Evolutionary conservation across 1,284 basidiomycete genomes (phyloP).

Genomic region (Heimioporus punctisporus): DNA sequence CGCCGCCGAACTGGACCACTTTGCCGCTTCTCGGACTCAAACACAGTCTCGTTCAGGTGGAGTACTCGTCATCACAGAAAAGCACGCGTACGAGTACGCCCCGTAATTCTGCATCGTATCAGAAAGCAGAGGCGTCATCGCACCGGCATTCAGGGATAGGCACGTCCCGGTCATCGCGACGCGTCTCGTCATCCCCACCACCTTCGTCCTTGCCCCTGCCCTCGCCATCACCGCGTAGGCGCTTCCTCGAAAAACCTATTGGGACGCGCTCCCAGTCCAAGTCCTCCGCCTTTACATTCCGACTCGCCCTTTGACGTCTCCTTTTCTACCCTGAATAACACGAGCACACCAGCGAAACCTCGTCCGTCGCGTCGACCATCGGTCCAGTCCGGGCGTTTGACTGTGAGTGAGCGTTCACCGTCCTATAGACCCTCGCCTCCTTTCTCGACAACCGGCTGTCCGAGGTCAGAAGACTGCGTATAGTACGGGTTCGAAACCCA

Average conservation of each 20-base stretch:
- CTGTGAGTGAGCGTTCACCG: background rate
- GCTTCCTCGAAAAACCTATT: background rate
- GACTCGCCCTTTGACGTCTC: conserved; percentile 27
- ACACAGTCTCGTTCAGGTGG: background rate
- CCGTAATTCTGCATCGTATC: background rate
- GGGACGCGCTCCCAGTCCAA: too few relatives aligned
- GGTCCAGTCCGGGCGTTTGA: background rate
- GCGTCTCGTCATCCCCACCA: background rate
- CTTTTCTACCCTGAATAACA: conserved; percentile 23
- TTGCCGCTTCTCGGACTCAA: too few relatives aligned
- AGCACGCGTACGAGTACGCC: too few relatives aligned
- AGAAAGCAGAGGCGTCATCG: background rate
- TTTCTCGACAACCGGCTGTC: background rate
- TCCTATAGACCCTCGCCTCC: conserved; percentile 10
- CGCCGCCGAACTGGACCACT: too few relatives aligned
- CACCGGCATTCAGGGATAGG: background rate
- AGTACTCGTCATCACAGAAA: background rate
- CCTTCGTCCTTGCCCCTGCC: background rate
- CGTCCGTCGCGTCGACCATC: background rate
- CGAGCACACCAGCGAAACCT: conserved; percentile 31
- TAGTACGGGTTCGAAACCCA: too few relatives aligned
- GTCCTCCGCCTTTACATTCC: conserved; percentile 7
- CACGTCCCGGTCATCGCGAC: background rate
- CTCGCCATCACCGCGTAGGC: background rate
- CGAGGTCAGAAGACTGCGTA: too few relatives aligned